A percentile compares a stretch with the other conserved stretches of the same genome.
phyloP scores from a whole-genome alignment of 257 asterid species.

The Apocynum venetum region DNA sequence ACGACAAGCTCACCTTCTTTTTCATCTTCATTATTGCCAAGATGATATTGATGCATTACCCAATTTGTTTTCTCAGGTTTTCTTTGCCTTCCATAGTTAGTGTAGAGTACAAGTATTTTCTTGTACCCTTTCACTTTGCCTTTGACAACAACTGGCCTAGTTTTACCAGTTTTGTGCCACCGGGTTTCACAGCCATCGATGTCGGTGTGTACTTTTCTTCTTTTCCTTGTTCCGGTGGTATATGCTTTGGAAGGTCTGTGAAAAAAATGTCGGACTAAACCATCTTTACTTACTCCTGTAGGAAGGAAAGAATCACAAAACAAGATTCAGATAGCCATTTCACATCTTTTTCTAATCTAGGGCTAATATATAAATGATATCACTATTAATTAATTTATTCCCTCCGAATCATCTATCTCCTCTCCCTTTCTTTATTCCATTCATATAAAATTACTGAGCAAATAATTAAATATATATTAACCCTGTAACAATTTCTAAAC shows the following conservation, averaged over 20 bases:
- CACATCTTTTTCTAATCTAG: background rate
- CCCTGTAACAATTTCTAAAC: too few relatives aligned
- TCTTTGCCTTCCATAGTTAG: conserved; percentile 42
- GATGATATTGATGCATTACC: conserved; percentile 54
- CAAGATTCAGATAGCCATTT: background rate
- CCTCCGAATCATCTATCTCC: too few relatives aligned
- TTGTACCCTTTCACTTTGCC: conserved; percentile 43
- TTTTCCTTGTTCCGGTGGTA: conserved; percentile 43
- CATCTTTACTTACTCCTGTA: conserved; percentile 41
- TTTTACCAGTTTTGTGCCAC: conserved; percentile 51
- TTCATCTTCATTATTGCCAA: conserved; percentile 46
- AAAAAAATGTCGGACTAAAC: conserved; percentile 39
- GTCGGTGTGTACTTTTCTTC: conserved; percentile 44
- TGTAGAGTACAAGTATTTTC: conserved; percentile 47
- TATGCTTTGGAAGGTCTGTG: conserved; percentile 50
- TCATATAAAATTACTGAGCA: too few relatives aligned
- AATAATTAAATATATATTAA: too few relatives aligned
- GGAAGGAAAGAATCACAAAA: background rate
- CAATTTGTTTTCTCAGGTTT: conserved; percentile 48
- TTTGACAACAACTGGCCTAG: conserved; percentile 34
- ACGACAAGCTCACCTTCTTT: conserved; percentile 46
- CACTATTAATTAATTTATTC: too few relatives aligned
- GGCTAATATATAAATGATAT: background rate
- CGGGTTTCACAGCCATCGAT: conserved; percentile 38
- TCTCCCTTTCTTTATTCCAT: too few relatives aligned